Base-by-base conservation (phyloP, 2,329 filamentous ascomycete genomes). In the Macrophomina pseudophaseolina region DNA sequence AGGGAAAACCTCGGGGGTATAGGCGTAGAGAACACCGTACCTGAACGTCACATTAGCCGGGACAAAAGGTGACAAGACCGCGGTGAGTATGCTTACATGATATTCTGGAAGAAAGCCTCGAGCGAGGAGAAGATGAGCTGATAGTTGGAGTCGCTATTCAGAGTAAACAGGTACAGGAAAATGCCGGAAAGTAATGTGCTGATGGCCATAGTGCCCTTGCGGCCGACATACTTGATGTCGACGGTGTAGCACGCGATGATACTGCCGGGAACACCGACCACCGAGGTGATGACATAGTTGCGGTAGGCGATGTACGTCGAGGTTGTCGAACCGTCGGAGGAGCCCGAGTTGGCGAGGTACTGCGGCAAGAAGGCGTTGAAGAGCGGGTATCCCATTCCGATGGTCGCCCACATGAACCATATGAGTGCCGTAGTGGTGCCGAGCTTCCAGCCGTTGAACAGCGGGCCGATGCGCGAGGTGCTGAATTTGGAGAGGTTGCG, bases 331-430 rank as follows among this genome's bases (percentile, higher is more conserved):
- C 73, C 69, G 0, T 62, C 72, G 16, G 5, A 9, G 11, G 71
- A 70, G 11, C 81, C 81, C 32, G 87, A 85, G 66, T 88, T 85
- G 30, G 88, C 86, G 67, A 96, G 87, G 74, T 95, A 95, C 71
- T 95, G 91, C 0, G 93, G 93, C n/a, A 97, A 84, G 79, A 96
- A 96, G 63, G 91, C 90, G 77, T 95, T 95, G 85, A 94, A 97
- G 1, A 97, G 86, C 0, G 92, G 92, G 74, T 94, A 96, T 2
- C 89, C 92, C 87, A 96, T 91, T 68, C 92, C 92, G 70, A 96
- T 94, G 14, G 87, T 89, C 0, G 89, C 85, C 92, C 92, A 96
- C 75, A 88, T 89, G 78, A 93, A 91, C 91, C 91, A 93, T 56
- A 94, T 76, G 1, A 86, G 74, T 12, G 77, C 67, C 33, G 84